A percentile compares a stretch with the other conserved stretches of the same genome.
These are phyloP conservation scores for Penicillium sp. DNA, from an alignment of 2,329 filamentous ascomycete species.

Conservation along the genomic window DNA sequence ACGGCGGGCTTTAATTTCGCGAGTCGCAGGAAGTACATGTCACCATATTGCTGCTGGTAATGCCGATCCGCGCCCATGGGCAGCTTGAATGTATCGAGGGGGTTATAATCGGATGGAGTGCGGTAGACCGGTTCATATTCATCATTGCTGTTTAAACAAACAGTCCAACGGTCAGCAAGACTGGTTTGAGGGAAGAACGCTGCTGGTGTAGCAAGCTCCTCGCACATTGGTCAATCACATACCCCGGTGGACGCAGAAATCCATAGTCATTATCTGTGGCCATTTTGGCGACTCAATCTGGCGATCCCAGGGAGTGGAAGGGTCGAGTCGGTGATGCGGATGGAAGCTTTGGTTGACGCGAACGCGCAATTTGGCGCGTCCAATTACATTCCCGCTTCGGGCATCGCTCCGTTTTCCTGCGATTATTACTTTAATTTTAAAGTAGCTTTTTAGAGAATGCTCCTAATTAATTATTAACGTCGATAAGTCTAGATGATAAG, in stretches of 20 bases:
- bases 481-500: no score
- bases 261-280: conserved; percentile 17
- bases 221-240: no score
- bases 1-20: conserved; percentile 80
- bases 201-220: no score
- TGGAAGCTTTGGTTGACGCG: conserved; percentile 14
- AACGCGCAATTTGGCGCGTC: conserved; percentile 24
- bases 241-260: conserved; percentile 29
- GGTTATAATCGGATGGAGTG: conserved; percentile 59
- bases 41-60: conserved; percentile 92
- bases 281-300: conserved; percentile 14
- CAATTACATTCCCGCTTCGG: conserved; percentile 24
- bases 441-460: background rate
- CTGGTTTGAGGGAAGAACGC: background rate
- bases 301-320: background rate
- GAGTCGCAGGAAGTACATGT: conserved; percentile 94
- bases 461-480: no score
- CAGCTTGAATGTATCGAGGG: conserved; percentile 68
- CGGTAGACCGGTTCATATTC: conserved; percentile 48
- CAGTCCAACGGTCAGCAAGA: conserved; percentile 12
- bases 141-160: conserved; percentile 26
- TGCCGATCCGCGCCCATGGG: conserved; percentile 58
- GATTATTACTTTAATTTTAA: background rate
- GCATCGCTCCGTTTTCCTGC: conserved; percentile 1
- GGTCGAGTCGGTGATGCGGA: background rate